Base-by-base conservation (phyloP, 2,329 filamentous ascomycete species). In the Geosmithia morbida region DNA sequence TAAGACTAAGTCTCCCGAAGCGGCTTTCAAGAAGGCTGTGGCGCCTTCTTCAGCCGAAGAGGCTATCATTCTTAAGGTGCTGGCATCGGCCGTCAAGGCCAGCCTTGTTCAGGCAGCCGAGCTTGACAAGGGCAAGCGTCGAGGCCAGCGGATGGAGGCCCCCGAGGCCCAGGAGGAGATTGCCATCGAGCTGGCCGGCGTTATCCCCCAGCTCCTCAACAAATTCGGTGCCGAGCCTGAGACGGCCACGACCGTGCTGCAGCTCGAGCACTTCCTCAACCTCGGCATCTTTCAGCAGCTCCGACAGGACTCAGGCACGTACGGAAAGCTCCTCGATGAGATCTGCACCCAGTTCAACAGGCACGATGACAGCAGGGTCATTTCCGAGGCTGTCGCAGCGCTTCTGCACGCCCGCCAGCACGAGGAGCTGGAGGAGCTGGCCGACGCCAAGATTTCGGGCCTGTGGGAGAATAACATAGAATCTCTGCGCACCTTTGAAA, bases 281-380 rank as follows among this genome's bases (percentile, higher is more conserved):
- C 74, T 96, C 1, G 85, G 90, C 41, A 77, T 89, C 19, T 94
- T 97, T 59, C 83, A 89, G 59, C 86, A 94, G 57, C 70, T 97
- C 39, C 83, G 89, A 46, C 88, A 95, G 60, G 87, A 94, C 53
- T 79, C 87, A 1, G 81, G 83, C 2, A 83, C 81, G 2, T 94
- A 94, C 58, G 78, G 82, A 7, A 79, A 83, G 19, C 68, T 97
- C 29, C 70, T 98, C 1, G 88, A 95, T 54, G 89, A 96, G 57
- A 87, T 97, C 55, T 88, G 86, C 61, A 87, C 87, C 49, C 92
- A 98, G 56, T 97, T 98, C 66, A 81, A 85, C 56, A 81, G 87
- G n/a, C 92, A 98, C 59, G 85, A 86, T 42, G 87, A 94, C 57
- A 84, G 86, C 55, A 77, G 78, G 48, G 89, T 97, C 17, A 72